Evolutionary conservation across 129 eudicot species (phyloP), one percentile per base, ranked within the genome.

Genomic region (Erigeron canadensis): DNA sequence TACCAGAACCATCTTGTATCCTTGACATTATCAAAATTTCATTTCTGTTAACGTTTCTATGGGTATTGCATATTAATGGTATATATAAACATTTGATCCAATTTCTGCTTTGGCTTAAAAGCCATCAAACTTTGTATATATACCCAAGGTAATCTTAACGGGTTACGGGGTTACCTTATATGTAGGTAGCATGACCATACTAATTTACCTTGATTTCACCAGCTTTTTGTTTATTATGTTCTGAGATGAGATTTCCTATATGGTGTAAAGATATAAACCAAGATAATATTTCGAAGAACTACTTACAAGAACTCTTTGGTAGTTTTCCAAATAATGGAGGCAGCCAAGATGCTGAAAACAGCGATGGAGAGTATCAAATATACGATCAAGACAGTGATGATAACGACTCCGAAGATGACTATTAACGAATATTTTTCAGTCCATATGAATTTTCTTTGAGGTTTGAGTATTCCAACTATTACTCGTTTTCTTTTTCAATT

Each of bases 241-340:
- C 34, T 28, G 34, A 28, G 34, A 54, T 5, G 71, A 76, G 69
- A 18, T 67, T 83, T 86, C 89, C 91, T 88, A 70, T 73, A 71
- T 43, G 45, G 50, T 54, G 16, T 64, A 68, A 75, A 88, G 97
- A 86, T 83, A 59, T 81, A 71, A 83, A 80, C 68, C 75, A 71
- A 40, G 95, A 86, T 38, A 89, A 89, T 68, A 65, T 87, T 39
- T 89, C 98, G 37, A 89, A 79, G 76, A 85, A 79, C 75, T 87
- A 89, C 73, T 81, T 92, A 76, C 98, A 92, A 79, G 95, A 87
- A 39, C 94, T 92, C 18, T 92, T 92, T 53, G 89, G 91, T 60
- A 87, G 95, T 58, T 92, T 92, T 63, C 96, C 89, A 3, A 69
- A 73, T 16, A 70, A 75, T 43, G 92, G 78, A 72, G 89, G 70